These are phyloP conservation scores for Vitis hybrid DNA, from an alignment of 177 flowering plant species.

Conservation along the genomic window DNA sequence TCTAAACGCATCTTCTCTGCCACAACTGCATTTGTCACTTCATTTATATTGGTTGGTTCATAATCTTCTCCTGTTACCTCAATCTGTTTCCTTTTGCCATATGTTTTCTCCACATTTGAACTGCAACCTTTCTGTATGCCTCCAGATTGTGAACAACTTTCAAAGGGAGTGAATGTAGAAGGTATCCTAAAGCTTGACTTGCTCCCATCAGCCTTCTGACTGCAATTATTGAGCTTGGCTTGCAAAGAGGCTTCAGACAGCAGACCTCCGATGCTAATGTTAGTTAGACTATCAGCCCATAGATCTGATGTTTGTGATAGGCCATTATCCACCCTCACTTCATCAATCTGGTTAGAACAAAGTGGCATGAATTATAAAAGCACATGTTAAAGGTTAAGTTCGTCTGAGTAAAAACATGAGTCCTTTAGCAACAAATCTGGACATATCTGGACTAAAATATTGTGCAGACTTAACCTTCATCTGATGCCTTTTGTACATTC, in stretches of 20 bases:
- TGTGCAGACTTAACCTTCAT: too few species aligned
- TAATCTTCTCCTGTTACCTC: conserved; percentile 6
- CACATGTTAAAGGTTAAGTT: too few species aligned
- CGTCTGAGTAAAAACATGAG: too few species aligned
- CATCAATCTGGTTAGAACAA: conserved; percentile 30
- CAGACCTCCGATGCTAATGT: conserved; percentile 69
- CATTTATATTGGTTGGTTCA: conserved; percentile 3
- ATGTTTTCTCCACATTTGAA: conserved; percentile 5
- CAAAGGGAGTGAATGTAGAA: conserved; percentile 16
- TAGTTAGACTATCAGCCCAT: conserved; percentile 41
- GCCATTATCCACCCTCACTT: conserved; percentile 7
- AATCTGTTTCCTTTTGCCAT: conserved; percentile 17
- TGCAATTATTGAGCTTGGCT: conserved; percentile 30
- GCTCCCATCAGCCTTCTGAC: conserved; percentile 27
- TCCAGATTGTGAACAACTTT: conserved; percentile 19
- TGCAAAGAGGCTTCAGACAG: conserved; percentile 69
- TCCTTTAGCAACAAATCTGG: too few species aligned
- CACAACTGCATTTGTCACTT: conserved; percentile 12
- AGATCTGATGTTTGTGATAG: conserved; percentile 15
- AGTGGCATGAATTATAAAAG: conserved; percentile 3
- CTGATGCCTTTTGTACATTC: too few species aligned
- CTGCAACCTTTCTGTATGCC: conserved; percentile 13
- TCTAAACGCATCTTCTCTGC: conserved; percentile 19
- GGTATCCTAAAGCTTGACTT: conserved; percentile 11
- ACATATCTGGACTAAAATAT: too few species aligned